Evolutionary conservation across 441 rosid genomes (phyloP).

Genomic region (Dalechampia spathulata): DNA sequence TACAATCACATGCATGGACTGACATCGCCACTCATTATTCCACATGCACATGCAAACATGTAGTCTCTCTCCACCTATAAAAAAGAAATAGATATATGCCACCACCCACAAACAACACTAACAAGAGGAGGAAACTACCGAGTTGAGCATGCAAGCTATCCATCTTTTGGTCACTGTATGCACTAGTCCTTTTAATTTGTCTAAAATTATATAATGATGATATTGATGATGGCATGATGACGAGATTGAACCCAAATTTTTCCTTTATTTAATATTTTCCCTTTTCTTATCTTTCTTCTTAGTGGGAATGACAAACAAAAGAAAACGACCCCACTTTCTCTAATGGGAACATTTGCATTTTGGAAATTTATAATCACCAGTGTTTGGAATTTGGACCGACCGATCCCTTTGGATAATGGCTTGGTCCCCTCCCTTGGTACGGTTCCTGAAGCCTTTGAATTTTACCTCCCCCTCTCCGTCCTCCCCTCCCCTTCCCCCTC

Average conservation of each 20-base stretch:
- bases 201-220: no score
- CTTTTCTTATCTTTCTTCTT: neutral
- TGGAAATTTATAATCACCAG: slow-evolving; percentile 9
- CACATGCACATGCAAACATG: slow-evolving; percentile 56
- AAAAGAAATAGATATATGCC: no score
- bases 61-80: neutral
- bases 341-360: slow-evolving; percentile 16
- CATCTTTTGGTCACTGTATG: no score
- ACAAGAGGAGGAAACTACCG: no score
- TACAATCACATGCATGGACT: slow-evolving; percentile 53
- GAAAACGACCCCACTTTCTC: slow-evolving; percentile 19
- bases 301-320: slow-evolving; percentile 11
- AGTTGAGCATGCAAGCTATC: no score
- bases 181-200: no score
- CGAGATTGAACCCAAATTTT: slow-evolving; percentile 25
- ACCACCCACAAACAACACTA: no score
- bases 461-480: no score
- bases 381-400: neutral
- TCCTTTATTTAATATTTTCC: neutral
- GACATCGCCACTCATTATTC: slow-evolving; percentile 48
- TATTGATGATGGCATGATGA: slow-evolving; percentile 48
- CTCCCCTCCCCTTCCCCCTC: no score
- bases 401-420: neutral
- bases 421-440: slow-evolving; percentile 27
- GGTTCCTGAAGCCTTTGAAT: slow-evolving; percentile 7